Evolutionary conservation across 805 yeast species (phyloP), one percentile per base, ranked within the genome.

Genomic region (Candida anglica): DNA sequence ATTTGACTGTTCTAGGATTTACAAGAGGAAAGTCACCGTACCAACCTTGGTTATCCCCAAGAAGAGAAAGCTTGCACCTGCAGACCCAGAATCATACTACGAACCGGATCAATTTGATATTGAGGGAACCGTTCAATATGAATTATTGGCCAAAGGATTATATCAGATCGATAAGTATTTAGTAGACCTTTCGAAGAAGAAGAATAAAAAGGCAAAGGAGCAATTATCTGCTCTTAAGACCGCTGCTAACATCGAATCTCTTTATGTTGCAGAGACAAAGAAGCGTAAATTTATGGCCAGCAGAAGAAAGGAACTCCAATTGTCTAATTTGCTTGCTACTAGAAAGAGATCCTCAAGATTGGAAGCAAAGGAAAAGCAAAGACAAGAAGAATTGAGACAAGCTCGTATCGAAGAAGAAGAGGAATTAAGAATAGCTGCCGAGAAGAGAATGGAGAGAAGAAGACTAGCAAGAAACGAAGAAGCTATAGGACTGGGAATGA

Each of bases 341-440:
- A 69, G 93, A 47, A 84, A 85, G 47, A 69, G 86, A 43, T 83
- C 91, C 0, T 76, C 87, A 2, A 70, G 93, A 56, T 56, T 85
- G 28, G 85, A 81, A 44, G 83, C 82, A 14, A 78, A 75, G 47
- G 79, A 75, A 41, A 60, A 58, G 39, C 69, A 60, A 32, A 65
- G 53, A 36, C 61, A 52, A 29, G 83, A 78, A 40, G 86, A 82
- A 41, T 75, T 72, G 15, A 66, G 66, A 33, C 60, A 60, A 31
- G 52, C 61, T 19, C 68, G 65, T 37, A 66, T 66, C 30, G 65
- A 72, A 37, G 75, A 67, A 30, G 70, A 71, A 36, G 62, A 66
- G 28, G 60, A 69, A 25, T 60, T 69, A 32, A 55, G 58, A 31
- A 62, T 67, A 25, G 73, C 76, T 16, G 64, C 71, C 1, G 42